Percentiles rank a stretch among this genome's conserved stretches.
Conservation (phyloP, 108 stramenopile genomes). For the Nannochloropsis gaditana region DNA sequence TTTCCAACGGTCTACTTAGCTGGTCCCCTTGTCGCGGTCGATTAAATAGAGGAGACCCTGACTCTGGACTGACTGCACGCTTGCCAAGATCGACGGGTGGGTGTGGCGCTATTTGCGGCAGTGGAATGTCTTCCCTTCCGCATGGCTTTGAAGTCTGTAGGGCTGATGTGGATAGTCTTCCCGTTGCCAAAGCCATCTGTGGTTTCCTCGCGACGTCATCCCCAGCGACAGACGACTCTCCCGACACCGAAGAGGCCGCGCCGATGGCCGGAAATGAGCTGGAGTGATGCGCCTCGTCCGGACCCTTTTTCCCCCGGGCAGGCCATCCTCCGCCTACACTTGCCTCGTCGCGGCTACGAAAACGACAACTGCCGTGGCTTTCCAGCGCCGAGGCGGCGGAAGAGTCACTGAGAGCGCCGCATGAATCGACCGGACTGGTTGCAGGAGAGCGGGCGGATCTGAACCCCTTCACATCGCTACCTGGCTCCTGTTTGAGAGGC, state of each 20-base stretch:
- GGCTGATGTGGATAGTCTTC: no score
- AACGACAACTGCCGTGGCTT: neutral
- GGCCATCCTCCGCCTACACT: neutral
- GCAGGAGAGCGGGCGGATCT: neutral
- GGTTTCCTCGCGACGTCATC: no score
- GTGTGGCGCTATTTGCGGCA: no score
- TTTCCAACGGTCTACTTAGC: no score
- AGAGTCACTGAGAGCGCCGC: neutral
- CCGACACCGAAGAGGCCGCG: neutral
- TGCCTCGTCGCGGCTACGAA: neutral
- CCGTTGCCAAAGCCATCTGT: no score
- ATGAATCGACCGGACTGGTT: neutral
- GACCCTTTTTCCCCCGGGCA: neutral
- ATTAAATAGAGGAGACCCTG: no score
- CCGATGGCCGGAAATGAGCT: neutral
- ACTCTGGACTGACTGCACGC: no score
- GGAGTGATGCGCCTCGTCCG: neutral
- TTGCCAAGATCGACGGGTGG: no score
- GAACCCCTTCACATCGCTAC: neutral
- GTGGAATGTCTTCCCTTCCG: no score
- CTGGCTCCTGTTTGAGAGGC: no score
- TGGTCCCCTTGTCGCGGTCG: no score
- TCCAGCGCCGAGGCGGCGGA: neutral
- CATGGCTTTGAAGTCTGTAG: no score
- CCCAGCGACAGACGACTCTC: neutral